A percentile compares a stretch with the other conserved stretches of the same genome.
Conservation (phyloP, 139 green algal species). For the Edaphochlamys debaryana region DNA sequence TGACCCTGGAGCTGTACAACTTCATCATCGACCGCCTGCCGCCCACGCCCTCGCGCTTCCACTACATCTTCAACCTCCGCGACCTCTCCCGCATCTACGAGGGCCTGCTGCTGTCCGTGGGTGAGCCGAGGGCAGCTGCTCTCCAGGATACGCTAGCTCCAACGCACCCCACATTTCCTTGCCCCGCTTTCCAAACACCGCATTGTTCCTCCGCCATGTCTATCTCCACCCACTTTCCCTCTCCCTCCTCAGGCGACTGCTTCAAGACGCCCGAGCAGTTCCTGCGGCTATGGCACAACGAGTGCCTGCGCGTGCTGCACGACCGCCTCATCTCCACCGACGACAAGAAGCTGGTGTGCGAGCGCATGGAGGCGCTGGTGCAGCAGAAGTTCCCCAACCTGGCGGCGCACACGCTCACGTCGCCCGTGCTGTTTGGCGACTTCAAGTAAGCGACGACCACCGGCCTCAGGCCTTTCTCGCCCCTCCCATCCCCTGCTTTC, state of each 20-base stretch:
- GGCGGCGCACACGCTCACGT: constrained; percentile 55
- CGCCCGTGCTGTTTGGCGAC: constrained; percentile 88
- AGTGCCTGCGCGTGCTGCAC: constrained; percentile 80
- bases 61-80: constrained; percentile 91
- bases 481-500: too few species aligned
- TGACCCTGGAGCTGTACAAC: constrained; percentile 81
- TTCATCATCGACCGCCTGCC: constrained; percentile 82
- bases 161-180: too few species aligned
- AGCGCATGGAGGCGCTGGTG: constrained; percentile 61
- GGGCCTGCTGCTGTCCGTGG: constrained; percentile 71
- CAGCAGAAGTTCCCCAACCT: constrained; percentile 52
- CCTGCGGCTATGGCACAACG: constrained; percentile 81
- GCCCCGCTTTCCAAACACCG: too few species aligned
- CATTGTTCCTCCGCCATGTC: too few species aligned
- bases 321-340: constrained; percentile 70
- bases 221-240: too few species aligned
- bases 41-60: constrained; percentile 82
- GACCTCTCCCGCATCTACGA: constrained; percentile 78
- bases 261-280: constrained; percentile 63
- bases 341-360: constrained; percentile 63
- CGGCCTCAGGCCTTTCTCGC: too few species aligned
- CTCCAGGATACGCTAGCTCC: too few species aligned
- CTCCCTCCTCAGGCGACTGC: constrained; percentile 47
- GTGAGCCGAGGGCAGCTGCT: neutral
- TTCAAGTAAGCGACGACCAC: constrained; percentile 59